Conservation (phyloP, 2,329 filamentous ascomycete genomes). For the Talaromyces sp. region DNA sequence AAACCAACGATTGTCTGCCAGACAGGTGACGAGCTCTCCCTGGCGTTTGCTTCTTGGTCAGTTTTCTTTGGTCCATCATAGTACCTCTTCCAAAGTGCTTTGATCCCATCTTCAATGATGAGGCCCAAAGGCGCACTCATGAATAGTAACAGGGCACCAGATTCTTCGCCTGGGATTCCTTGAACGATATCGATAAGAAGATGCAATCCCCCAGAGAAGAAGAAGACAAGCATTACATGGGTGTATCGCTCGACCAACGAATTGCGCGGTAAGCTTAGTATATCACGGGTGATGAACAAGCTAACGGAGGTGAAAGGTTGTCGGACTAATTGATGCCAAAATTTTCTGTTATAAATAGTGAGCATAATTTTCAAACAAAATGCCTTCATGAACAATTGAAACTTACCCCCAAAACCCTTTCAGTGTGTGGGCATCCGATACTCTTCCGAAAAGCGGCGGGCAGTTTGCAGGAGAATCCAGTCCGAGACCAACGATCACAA, state of each 20-base stretch:
- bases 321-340: conserved; percentile 34
- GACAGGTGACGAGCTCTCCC: neutral
- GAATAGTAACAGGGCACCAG: conserved; percentile 29
- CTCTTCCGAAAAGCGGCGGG: conserved; percentile 28
- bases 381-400: neutral
- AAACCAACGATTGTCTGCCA: conserved; percentile 17
- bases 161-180: conserved; percentile 16
- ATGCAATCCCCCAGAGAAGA: conserved; percentile 32
- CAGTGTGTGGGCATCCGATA: conserved; percentile 28
- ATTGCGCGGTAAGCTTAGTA: conserved; percentile 20
- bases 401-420: conserved; percentile 34
- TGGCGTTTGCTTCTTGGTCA: neutral
- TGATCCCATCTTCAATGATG: conserved; percentile 33
- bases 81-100: conserved; percentile 22
- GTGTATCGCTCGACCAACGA: conserved; percentile 30
- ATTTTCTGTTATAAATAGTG: conserved; percentile 22
- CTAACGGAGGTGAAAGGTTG: conserved; percentile 25
- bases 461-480: conserved; percentile 20
- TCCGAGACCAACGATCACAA: conserved; percentile 21
- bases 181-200: conserved; percentile 16
- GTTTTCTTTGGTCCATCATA: neutral
- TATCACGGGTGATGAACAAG: conserved; percentile 20
- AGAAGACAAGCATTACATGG: conserved; percentile 33
- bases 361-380: neutral
- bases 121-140: conserved; percentile 25